A percentile compares a stretch with the other conserved stretches of the same genome.
phyloP scores from a whole-genome alignment of 2,329 filamentous ascomycete species.

The Aspergillus terreus region DNA sequence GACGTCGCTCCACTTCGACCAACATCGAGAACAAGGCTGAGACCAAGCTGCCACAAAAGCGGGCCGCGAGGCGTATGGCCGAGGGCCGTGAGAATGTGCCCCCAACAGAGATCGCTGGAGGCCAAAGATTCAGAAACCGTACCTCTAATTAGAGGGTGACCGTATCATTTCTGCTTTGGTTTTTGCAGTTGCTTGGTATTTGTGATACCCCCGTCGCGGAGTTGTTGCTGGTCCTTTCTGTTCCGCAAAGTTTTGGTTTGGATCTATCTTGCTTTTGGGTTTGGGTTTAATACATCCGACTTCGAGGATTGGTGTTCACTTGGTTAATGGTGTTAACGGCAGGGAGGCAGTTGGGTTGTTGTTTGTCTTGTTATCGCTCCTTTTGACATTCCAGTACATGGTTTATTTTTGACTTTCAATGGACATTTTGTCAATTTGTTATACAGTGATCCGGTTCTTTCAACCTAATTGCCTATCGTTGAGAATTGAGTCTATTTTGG shows the following conservation, averaged over 20 bases:
- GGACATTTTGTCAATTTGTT: too few relatives aligned
- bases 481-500: neutral
- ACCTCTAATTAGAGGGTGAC: slow-evolving; percentile 13
- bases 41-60: slow-evolving; percentile 43
- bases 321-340: too few relatives aligned
- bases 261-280: neutral
- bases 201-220: neutral
- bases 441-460: too few relatives aligned
- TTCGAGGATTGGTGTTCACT: too few relatives aligned
- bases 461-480: too few relatives aligned
- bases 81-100: slow-evolving; percentile 46
- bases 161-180: neutral
- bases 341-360: too few relatives aligned
- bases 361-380: too few relatives aligned
- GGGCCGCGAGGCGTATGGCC: slow-evolving; percentile 35
- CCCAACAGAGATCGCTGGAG: slow-evolving; percentile 20
- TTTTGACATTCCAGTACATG: too few relatives aligned
- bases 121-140: slow-evolving; percentile 29
- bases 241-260: neutral
- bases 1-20: slow-evolving; percentile 26
- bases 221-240: neutral
- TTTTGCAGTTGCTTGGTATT: neutral
- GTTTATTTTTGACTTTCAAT: too few relatives aligned
- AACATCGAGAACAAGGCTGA: slow-evolving; percentile 36
- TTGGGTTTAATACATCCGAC: neutral